Evolutionary conservation across 805 yeast genomes (phyloP), one percentile per base, ranked within the genome.

Genomic region (Saitoella complicata): DNA sequence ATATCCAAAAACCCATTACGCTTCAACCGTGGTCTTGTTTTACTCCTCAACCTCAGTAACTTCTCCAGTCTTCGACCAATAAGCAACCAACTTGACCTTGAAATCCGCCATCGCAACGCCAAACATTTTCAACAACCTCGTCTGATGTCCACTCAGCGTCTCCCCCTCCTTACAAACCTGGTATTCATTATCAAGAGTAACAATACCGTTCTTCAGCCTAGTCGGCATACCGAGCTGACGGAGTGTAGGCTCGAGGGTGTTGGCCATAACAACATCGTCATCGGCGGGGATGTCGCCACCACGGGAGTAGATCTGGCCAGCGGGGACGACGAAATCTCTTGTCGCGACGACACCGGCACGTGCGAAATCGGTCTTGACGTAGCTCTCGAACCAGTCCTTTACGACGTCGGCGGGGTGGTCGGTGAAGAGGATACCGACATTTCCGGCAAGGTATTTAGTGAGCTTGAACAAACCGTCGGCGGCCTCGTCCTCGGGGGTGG

Each of bases 241-340:
- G 58, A 91, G 64, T 37, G 94, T 84, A 56, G 86, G 84, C 64
- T 91, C 98, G 66, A 93, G 72, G 5, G 97, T 85, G 61, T 91
- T 98, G 8, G 93, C 80, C 82, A 91, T 78, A 54, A 96, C 95
- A 13, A 91, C 86, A 62, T 91, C 99, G 52, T 91, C 97, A 58
- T 86, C 96, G 29, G 61, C 65, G 32, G 95, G 71, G 43, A 87
- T 67, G 64, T 84, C 93, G 21, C 98, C 98, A 56, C 95, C 99
- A 60, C 95, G 79, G 13, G 97, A 83, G 62, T 85, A 87, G 6
- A 91, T 79, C 44, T 85, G 72, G 41, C 99, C 99, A 48, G 71
- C 85, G 31, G 98, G 97, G 46, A 91, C 71, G 5, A 75, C 72
- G 64, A 91, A 87, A 42, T 81, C 75, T 48, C 88, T 67, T 45